These are phyloP conservation scores for Apiotrichum domesticum DNA, from an alignment of 1,284 basidiomycete genomes.

Conservation along the genomic window DNA sequence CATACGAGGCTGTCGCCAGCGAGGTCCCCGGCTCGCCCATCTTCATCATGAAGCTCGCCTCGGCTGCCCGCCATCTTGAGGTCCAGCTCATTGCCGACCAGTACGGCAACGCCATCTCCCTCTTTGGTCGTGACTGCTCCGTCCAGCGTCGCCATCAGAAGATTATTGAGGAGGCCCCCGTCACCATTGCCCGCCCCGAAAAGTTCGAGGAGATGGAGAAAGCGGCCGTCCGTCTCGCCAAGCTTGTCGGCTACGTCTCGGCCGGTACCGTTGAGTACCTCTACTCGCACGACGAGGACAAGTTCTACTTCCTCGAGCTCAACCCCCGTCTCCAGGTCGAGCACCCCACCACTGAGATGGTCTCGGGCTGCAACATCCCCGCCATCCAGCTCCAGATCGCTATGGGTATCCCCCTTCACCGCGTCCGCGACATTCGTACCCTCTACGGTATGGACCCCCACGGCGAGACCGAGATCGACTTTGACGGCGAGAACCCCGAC, in stretches of 20 bases:
- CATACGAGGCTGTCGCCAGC: conserved; percentile 86
- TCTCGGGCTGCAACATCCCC: conserved; percentile 95
- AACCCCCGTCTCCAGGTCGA: conserved; percentile 99
- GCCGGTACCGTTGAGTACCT: conserved; percentile 99
- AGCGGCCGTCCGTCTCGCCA: conserved; percentile 92
- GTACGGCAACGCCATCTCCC: conserved; percentile 97
- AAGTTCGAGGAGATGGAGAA: conserved; percentile 97
- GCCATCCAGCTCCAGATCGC: conserved; percentile 96
- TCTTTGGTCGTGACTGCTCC: conserved; percentile 99
- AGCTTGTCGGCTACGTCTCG: conserved; percentile 97
- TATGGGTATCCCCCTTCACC: conserved; percentile 96
- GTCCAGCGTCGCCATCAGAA: conserved; percentile 99
- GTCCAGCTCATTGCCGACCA: conserved; percentile 98
- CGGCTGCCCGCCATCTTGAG: conserved; percentile 93
- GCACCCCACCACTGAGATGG: conserved; percentile 99
- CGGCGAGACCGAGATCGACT: conserved; percentile 86
- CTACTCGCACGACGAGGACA: conserved; percentile 88
- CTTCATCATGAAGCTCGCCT: conserved; percentile 99
- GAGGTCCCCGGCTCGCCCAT: conserved; percentile 99
- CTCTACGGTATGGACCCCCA: conserved; percentile 90
- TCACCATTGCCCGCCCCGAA: conserved; percentile 87
- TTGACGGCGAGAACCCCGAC: conserved; percentile 85
- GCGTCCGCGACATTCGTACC: conserved; percentile 91
- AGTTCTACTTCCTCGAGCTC: conserved; percentile 96
- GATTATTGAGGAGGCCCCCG: conserved; percentile 99